A percentile compares a stretch with the other conserved stretches of the same genome.
These are phyloP conservation scores for Stagonosporopsis vannaccii DNA, from an alignment of 2,329 filamentous ascomycete genomes.

Conservation along the genomic window DNA sequence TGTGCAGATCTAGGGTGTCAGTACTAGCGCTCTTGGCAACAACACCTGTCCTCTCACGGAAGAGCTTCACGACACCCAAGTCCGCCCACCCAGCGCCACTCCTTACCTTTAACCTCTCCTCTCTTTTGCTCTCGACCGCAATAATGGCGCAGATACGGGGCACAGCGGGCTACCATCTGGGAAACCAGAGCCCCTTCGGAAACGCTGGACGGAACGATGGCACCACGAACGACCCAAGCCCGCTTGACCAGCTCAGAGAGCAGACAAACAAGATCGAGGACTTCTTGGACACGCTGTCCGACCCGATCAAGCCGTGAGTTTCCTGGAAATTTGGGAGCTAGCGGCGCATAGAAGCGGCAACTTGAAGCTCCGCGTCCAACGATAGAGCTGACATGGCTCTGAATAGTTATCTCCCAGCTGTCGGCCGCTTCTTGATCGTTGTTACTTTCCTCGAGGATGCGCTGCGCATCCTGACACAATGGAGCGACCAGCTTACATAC, in stretches of 20 bases:
- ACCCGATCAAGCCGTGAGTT: constrained; percentile 93
- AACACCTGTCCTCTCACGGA: constrained; percentile 30
- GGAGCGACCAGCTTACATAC: constrained; percentile 92
- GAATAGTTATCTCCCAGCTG: constrained; percentile 84
- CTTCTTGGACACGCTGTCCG: constrained; percentile 81
- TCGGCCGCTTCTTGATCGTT: constrained; percentile 96
- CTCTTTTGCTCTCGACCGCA: constrained; percentile 28
- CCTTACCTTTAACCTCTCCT: constrained; percentile 24
- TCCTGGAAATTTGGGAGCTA: constrained; percentile 4
- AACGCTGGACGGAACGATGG: constrained; percentile 63
- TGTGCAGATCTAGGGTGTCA: constrained; percentile 30
- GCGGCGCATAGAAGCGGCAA: constrained; percentile 5
- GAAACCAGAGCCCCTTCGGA: constrained; percentile 75
- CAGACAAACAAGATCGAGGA: constrained; percentile 99
- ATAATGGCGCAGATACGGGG: constrained; percentile 67
- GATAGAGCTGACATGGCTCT: constrained; percentile 31
- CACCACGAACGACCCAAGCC: constrained; percentile 72
- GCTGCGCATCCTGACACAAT: constrained; percentile 95
- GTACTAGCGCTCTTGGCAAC: constrained; percentile 23
- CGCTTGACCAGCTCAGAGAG: constrained; percentile 86
- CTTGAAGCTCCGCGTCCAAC: constrained; percentile 1
- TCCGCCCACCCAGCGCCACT: constrained; percentile 35
- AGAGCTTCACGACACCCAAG: constrained; percentile 38
- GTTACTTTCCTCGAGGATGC: constrained; percentile 98
- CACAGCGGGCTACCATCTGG: constrained; percentile 82